These are phyloP conservation scores for Staphylotrichum longicolle DNA, from an alignment of 495 filamentous ascomycete genomes.

Conservation along the genomic window DNA sequence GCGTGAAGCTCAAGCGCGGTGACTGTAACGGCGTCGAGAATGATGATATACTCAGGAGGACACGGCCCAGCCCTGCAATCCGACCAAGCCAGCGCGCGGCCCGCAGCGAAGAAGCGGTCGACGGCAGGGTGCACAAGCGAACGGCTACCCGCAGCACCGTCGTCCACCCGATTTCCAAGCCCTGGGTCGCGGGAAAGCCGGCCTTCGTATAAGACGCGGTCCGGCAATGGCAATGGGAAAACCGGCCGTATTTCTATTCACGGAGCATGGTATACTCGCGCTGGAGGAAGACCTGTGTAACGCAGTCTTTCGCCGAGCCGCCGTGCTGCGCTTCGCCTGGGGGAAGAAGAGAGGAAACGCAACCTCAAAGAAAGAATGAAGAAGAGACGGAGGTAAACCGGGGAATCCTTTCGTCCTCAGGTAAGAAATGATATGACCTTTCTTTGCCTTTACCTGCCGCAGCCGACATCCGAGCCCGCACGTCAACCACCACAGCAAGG, in stretches of 20 bases:
- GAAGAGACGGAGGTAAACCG: background rate
- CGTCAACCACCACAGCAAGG: background rate
- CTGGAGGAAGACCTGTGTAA: too few relatives aligned
- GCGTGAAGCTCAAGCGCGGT: background rate
- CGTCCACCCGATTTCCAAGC: constrained; percentile 1
- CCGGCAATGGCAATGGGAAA: background rate
- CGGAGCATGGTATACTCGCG: background rate
- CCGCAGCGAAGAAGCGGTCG: constrained; percentile 21
- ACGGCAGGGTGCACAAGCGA: constrained; percentile 31
- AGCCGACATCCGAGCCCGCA: background rate
- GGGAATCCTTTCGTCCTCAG: background rate
- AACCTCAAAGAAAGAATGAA: background rate
- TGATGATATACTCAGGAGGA: background rate
- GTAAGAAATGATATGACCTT: background rate
- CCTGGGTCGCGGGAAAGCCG: constrained; percentile 2
- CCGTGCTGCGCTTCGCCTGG: too few relatives aligned
- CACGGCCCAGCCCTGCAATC: too few relatives aligned
- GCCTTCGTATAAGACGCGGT: constrained; percentile 9
- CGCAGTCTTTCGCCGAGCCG: too few relatives aligned
- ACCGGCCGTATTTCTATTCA: background rate
- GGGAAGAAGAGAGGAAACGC: too few relatives aligned
- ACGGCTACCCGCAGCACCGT: constrained; percentile 31
- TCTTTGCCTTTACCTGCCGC: background rate
- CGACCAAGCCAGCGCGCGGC: background rate
- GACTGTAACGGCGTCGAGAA: background rate